Percentiles rank a stretch among this genome's conserved stretches.
These are phyloP conservation scores for Penicillium daleae DNA, from an alignment of 495 filamentous ascomycete species.

Conservation along the genomic window DNA sequence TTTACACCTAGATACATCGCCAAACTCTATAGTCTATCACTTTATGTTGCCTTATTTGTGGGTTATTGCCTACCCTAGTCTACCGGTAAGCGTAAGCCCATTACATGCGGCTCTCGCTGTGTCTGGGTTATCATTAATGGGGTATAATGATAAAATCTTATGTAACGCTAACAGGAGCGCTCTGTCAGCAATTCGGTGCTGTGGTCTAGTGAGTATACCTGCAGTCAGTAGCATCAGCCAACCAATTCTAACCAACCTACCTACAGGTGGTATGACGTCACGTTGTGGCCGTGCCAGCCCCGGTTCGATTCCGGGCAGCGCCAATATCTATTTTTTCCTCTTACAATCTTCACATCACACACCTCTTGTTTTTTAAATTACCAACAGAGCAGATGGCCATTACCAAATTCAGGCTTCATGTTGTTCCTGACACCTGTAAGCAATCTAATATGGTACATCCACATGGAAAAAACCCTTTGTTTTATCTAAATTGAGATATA, in stretches of 20 bases:
- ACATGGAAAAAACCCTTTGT: no score
- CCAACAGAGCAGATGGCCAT: background rate
- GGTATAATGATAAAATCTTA: no score
- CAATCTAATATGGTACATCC: no score
- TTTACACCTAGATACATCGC: no score
- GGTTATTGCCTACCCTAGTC: no score
- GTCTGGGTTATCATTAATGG: no score
- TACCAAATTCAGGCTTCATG: background rate
- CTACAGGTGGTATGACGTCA: conserved; percentile 35
- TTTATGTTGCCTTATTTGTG: no score
- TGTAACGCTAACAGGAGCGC: background rate
- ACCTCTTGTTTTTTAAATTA: background rate
- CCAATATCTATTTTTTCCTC: conserved; percentile 22
- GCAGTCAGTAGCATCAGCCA: background rate
- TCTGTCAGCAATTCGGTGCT: conserved; percentile 3
- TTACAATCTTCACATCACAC: no score
- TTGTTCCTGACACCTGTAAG: no score
- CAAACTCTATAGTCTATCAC: no score
- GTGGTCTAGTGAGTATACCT: conserved; percentile 6
- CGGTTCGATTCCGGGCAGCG: conserved; percentile 71
- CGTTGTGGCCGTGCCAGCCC: conserved; percentile 76
- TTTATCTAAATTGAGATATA: background rate
- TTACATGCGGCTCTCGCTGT: no score
- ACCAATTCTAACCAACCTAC: background rate
- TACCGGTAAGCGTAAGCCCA: no score